Conservation (phyloP, 75 land plant genomes). For the Ceratopteris richardii region DNA sequence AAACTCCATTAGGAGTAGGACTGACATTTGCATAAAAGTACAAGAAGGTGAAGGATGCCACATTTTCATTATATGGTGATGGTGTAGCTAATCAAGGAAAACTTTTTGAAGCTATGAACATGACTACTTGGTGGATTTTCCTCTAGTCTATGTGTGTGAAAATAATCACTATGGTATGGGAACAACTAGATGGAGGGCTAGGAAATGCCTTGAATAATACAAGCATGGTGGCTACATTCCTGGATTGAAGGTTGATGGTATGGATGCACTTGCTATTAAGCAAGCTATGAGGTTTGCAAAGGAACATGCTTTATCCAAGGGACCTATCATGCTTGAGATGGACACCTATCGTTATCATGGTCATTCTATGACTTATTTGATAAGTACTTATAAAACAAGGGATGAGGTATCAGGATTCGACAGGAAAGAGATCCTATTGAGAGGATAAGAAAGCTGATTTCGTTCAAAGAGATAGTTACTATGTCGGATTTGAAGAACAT, state of each 20-base stretch:
- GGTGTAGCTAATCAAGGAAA: slow-evolving; percentile 97
- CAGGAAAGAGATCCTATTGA: slow-evolving; percentile 99
- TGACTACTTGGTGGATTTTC: slow-evolving; percentile 84
- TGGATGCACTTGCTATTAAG: slow-evolving; percentile 93
- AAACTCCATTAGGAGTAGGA: slow-evolving; percentile 74
- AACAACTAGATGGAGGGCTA: slow-evolving; percentile 94
- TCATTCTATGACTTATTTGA: slow-evolving; percentile 98
- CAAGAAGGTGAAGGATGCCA: slow-evolving; percentile 58
- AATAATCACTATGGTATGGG: slow-evolving; percentile 99
- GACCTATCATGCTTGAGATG: slow-evolving; percentile 95
- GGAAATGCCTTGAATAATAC: slow-evolving; percentile 89
- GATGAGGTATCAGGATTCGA: slow-evolving; percentile 88
- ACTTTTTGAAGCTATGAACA: slow-evolving; percentile 89
- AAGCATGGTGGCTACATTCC: slow-evolving; percentile 96
- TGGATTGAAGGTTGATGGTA: slow-evolving; percentile 95
- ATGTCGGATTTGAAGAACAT: slow-evolving; percentile 81
- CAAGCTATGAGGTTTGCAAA: slow-evolving; percentile 83
- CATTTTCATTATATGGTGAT: slow-evolving; percentile 74
- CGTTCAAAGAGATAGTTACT: slow-evolving; percentile 62
- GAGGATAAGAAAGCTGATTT: slow-evolving; percentile 72
- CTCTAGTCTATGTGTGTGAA: slow-evolving; percentile 81
- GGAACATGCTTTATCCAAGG: slow-evolving; percentile 76
- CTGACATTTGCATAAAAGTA: slow-evolving; percentile 90
- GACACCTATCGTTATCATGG: slow-evolving; percentile 98
- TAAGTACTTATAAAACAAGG: slow-evolving; percentile 95